Evolutionary conservation across 371 early-diverging fungal species (phyloP), one percentile per base, ranked within the genome.

Genomic region (Mortierella sp.): DNA sequence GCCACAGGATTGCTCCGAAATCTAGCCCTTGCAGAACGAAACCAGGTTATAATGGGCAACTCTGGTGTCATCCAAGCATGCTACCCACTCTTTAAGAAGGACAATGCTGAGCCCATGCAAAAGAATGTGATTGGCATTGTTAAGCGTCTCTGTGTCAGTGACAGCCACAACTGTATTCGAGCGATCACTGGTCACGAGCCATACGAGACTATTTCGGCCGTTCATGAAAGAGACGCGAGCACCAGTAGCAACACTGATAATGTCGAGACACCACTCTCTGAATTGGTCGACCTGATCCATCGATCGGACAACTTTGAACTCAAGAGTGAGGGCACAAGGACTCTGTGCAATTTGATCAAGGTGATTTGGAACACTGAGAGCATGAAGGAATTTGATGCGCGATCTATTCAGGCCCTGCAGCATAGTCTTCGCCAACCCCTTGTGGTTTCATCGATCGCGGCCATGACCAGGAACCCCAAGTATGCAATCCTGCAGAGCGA

Each of bases 401-500:
- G 64, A n/a, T 74, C 81, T 1, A 64, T 82, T 18, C 55, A 53
- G 26, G 62, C 70, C 14, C 58, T 87, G 30, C 82, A 86, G 26
- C 76, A 72, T 50, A 73, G 77, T 44, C 64, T 90, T 43, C 72
- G 83, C 43, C 77, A 74, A 45, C 15, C 64, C 2, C 65, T 81
- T 19, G 79, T 87, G 26, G 66, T 87, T 7, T 80, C 81, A 11
- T 81, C 85, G 18, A 85, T 90, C 60, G 70, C 73, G 7, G 86
- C 87, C 26, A 72, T 90, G 80, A 73, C 86, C 21, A 71, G 86
- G 11, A 84, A 86, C 43, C 85, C 89, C 12, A 86, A 83, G 56
- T 89, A 85, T 62, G 68, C 83, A 30, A 73, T 90, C n/a, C 79
- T 90, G 5, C 88, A 89, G 60, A 90, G 88, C 60, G 90, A 90